These are phyloP conservation scores for Fusarium heterosporum DNA, from an alignment of 2,329 filamentous ascomycete genomes.

Conservation along the genomic window DNA sequence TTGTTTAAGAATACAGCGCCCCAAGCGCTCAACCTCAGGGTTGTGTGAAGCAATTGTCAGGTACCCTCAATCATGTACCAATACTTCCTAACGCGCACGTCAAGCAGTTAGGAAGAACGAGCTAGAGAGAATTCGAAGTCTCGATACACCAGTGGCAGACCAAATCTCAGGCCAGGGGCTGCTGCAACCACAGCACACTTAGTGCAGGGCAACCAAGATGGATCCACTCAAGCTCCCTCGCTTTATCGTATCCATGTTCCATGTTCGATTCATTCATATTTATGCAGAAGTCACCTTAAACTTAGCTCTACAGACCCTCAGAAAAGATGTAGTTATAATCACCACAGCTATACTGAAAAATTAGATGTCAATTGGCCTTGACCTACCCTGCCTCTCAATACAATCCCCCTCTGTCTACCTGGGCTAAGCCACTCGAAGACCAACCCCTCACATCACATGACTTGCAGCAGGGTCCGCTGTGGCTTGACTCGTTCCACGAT, in stretches of 20 bases:
- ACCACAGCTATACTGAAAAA: no score
- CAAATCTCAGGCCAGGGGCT: constrained; percentile 37
- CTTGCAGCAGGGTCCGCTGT: constrained; percentile 30
- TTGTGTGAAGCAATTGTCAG: constrained; percentile 26
- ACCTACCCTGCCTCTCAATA: background rate
- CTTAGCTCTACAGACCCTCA: background rate
- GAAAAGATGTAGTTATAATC: background rate
- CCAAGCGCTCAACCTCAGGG: constrained; percentile 20
- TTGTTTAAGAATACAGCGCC: constrained; percentile 32
- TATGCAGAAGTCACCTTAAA: background rate
- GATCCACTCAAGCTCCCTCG: constrained; percentile 47
- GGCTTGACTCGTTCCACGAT: constrained; percentile 43
- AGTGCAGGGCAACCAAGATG: constrained; percentile 11
- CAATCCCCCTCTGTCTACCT: background rate
- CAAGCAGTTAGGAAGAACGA: constrained; percentile 5
- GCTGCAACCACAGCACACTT: constrained; percentile 33
- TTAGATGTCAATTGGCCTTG: no score
- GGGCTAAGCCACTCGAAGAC: constrained; percentile 33
- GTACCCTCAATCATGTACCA: constrained; percentile 31
- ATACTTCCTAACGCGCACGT: constrained; percentile 26
- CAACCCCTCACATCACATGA: constrained; percentile 44
- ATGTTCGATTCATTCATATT: constrained; percentile 7
- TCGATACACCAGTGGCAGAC: constrained; percentile 35
- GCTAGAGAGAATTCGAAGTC: constrained; percentile 33
- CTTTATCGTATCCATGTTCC: constrained; percentile 17